These are phyloP conservation scores for Diaporthe ilicicola DNA, from an alignment of 2,329 filamentous ascomycete genomes.

Conservation along the genomic window DNA sequence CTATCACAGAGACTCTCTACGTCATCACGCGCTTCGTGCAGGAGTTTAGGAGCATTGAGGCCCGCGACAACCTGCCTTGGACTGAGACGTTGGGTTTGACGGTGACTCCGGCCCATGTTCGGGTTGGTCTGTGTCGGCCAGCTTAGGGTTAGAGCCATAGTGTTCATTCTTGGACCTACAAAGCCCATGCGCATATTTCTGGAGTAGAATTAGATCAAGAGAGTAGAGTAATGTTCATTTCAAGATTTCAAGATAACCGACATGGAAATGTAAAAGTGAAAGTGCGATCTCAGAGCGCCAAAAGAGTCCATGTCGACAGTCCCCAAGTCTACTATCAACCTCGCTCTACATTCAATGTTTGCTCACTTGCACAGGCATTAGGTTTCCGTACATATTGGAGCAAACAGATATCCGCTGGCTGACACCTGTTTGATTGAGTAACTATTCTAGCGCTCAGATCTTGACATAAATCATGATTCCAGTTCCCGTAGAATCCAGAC, in stretches of 20 bases:
- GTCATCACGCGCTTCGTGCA: neutral
- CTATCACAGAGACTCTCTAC: neutral
- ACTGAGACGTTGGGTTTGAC: conserved; percentile 4
- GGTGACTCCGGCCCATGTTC: neutral
- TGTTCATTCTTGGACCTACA: too few relatives aligned
- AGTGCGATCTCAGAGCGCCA: too few relatives aligned
- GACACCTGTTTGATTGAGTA: too few relatives aligned
- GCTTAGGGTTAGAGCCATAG: too few relatives aligned
- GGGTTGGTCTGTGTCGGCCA: neutral
- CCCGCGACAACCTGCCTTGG: neutral
- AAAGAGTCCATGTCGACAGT: too few relatives aligned
- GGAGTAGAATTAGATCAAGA: neutral
- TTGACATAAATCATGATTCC: neutral
- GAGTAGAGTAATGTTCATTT: neutral
- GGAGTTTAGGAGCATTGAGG: neutral
- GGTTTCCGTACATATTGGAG: too few relatives aligned
- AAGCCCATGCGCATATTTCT: neutral
- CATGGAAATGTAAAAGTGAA: too few relatives aligned
- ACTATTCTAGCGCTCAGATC: too few relatives aligned
- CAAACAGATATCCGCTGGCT: neutral
- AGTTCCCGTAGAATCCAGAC: neutral
- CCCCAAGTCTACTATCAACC: too few relatives aligned
- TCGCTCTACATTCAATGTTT: too few relatives aligned
- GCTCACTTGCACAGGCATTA: too few relatives aligned
- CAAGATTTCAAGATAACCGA: too few relatives aligned